Conservation (phyloP, 1,284 basidiomycete species). For the Vanrija humicola region DNA sequence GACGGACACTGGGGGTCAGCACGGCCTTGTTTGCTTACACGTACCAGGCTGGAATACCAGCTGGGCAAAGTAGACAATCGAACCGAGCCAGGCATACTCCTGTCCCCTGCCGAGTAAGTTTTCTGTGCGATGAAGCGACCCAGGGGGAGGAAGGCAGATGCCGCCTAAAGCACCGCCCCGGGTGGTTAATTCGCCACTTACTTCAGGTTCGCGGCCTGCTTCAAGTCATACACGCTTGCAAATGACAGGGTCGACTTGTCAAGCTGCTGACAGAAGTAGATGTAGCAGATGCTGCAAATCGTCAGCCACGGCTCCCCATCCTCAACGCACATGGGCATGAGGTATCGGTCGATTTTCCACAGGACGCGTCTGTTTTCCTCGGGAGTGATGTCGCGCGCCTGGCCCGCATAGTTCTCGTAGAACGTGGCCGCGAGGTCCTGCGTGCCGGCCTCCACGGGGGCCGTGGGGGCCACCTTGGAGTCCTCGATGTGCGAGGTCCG, state of each 20-base stretch:
- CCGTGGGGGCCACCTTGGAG: too few species aligned
- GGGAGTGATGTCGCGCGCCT: slow-evolving; percentile 12
- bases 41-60: slow-evolving; percentile 9
- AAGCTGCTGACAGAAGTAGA: slow-evolving; percentile 35
- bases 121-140: too few species aligned
- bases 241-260: slow-evolving; percentile 33
- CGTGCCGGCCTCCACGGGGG: background rate
- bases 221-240: slow-evolving; percentile 24
- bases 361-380: slow-evolving; percentile 12
- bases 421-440: slow-evolving; percentile 3
- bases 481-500: too few species aligned
- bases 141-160: too few species aligned
- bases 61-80: slow-evolving; percentile 33
- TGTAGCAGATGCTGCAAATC: slow-evolving; percentile 16
- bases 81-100: slow-evolving; percentile 29
- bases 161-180: too few species aligned
- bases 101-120: background rate
- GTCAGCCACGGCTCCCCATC: background rate
- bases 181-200: background rate
- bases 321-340: slow-evolving; percentile 19
- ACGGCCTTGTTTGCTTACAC: background rate
- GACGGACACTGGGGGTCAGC: slow-evolving; percentile 16
- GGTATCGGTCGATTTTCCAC: slow-evolving; percentile 14
- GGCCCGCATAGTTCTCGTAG: slow-evolving; percentile 2
- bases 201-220: background rate